phyloP scores from a whole-genome alignment of 164 flowering plant genomes.

The Vitis cinerea region DNA sequence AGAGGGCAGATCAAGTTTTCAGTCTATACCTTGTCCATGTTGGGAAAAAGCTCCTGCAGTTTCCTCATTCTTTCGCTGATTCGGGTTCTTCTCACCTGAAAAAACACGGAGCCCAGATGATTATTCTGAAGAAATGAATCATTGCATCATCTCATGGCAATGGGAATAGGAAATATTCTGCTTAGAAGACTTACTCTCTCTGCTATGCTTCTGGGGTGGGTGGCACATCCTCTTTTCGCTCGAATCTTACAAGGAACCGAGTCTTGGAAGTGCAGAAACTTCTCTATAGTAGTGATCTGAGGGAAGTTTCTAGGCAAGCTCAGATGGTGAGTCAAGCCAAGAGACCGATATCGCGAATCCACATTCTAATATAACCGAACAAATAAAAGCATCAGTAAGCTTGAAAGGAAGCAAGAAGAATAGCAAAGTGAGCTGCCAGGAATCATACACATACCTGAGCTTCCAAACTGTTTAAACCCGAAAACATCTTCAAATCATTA shows the following conservation, averaged over 20 bases:
- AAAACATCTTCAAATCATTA: slow-evolving; percentile 8
- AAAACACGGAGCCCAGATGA: background rate
- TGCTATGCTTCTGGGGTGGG: slow-evolving; percentile 52
- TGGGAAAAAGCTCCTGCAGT: slow-evolving; percentile 61
- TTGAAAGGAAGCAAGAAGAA: background rate
- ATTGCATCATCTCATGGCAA: too few relatives aligned
- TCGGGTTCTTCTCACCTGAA: slow-evolving; percentile 45
- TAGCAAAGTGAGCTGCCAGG: background rate
- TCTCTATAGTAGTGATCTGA: slow-evolving; percentile 33
- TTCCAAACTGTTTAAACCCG: slow-evolving; percentile 1
- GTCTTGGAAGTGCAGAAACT: slow-evolving; percentile 29
- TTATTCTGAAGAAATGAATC: background rate
- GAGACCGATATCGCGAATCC: slow-evolving; percentile 3
- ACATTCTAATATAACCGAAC: slow-evolving; percentile 16
- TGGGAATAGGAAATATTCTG: too few relatives aligned
- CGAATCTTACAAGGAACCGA: slow-evolving; percentile 38
- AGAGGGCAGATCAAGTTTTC: background rate
- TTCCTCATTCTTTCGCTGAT: slow-evolving; percentile 64
- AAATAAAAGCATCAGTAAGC: background rate
- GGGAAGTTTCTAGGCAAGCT: slow-evolving; percentile 31
- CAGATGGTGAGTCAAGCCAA: slow-evolving; percentile 27
- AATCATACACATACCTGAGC: slow-evolving; percentile 17
- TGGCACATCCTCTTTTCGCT: slow-evolving; percentile 47
- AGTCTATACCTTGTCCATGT: slow-evolving; percentile 54
- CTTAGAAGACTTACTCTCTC: slow-evolving; percentile 32